Evolutionary conservation across 2,329 filamentous ascomycete genomes (phyloP), one percentile per base, ranked within the genome.

Genomic region (Aspergillus bombycis): DNA sequence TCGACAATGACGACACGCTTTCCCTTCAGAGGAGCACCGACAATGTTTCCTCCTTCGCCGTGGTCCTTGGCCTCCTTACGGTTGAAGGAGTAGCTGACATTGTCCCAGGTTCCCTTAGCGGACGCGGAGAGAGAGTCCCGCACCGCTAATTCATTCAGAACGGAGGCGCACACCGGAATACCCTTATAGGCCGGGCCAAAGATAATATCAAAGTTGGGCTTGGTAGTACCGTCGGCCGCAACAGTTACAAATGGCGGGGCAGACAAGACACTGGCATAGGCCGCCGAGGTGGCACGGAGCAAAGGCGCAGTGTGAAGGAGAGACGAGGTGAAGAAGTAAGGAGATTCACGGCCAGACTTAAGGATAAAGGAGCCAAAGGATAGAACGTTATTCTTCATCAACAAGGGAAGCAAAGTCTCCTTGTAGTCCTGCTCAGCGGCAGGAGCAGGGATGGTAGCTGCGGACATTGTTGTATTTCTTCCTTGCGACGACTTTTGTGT

Each of bases 241-340:
- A 67, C 72, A 45, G 70, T 71, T 50, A 78, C 75, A 67, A 80
- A 80, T 48, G 81, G 79, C 67, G 85, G 78, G n/a, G 77, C 69
- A 59, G 83, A 79, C 48, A 88, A 77, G 1, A 85, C 84, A 61
- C 84, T 81, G 1, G 94, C 94, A 79, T 94, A 98, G 63, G 94
- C 93, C 46, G 88, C 86, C 58, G 91, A 87, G 70, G 97, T 91
- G 62, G 93, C 88, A 66, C 86, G 86, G 67, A 96, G 88, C 34
- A 97, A 87, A 66, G 89, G 85, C 26, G 90, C 91, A 58, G 89
- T 89, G 84, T 95, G 93, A 81, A 98, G 96, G 72, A 92, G 88
- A 64, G 94, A 93, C 54, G 94, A 93, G 80, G 97, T 97, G 88
- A 98, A 96, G 85, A 98, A 98, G 86, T 98, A 98, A 48, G 95